Evolutionary conservation across 2,329 filamentous ascomycete species (phyloP), one percentile per base, ranked within the genome.

Genomic region (Diplodia scrobiculata): DNA sequence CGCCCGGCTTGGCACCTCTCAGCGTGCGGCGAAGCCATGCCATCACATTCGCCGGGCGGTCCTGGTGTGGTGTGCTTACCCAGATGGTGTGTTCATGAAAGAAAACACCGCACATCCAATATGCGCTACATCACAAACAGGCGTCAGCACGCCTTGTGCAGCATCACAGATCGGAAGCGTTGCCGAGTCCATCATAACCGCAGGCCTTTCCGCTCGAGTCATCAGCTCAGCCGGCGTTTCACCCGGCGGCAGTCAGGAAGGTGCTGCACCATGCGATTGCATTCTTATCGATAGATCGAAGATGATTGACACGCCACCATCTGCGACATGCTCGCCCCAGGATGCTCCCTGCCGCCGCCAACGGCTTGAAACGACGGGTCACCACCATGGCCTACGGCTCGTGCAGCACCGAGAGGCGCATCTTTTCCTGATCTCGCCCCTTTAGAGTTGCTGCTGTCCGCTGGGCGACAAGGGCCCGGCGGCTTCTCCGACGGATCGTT

Each of bases 271-370:
- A 45, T 41, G 21, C 41, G 54, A 58, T 45, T 17, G 52, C n/a
- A 11, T 21, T 25, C 58, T 62, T 62, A 62, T 50, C 45, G 58
- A 62, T 62, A 62, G 58, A 60, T 60, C 55, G 55, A 45, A 19
- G 41, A 48, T 62, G 45, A 50, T 50, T 62, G 27, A 45, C 58
- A 50, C 58, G 58, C 58, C 58, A 62, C 58, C 58, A 62, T 62
- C 58, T 62, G 58, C 27, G 45, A 62, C 45, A 27, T 45, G 41
- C 41, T n/a, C 17, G 7, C 41, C 14, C 55, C 41, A 34, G 55
- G 55, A 11, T 47, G 38, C 55, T 34, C 55, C 55, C 55, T 60
- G 55, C 25, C 3, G 17, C 14, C 13, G 36, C 21, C 17, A 60
- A 25, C 21, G 29, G 58, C 45, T 21, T 62, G 58, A 62, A 50